phyloP scores from a whole-genome alignment of 106 monocot genomes.

The Platanthera guangdongensis region DNA sequence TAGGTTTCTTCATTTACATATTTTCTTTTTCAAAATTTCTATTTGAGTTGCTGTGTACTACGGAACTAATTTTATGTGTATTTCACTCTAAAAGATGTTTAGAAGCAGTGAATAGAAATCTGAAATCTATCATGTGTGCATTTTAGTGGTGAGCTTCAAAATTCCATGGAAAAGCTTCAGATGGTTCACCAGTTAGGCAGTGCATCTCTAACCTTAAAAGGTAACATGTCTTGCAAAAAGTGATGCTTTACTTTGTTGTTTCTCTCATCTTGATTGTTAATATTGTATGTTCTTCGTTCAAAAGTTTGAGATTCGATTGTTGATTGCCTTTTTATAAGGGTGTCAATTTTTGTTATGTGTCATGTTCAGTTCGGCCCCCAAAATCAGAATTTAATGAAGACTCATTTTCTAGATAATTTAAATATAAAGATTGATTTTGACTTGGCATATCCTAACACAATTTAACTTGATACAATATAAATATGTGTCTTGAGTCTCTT shows the following conservation, averaged over 20 bases:
- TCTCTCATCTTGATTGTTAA: background rate
- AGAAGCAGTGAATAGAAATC: background rate
- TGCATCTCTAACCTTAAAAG: conserved; percentile 40
- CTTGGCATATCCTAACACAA: background rate
- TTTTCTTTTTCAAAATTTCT: background rate
- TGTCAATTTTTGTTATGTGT: background rate
- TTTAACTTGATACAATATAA: background rate
- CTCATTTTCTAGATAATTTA: background rate
- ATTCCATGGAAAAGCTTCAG: conserved; percentile 77
- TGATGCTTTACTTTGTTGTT: background rate
- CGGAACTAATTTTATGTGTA: background rate
- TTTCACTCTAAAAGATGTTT: background rate
- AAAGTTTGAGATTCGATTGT: background rate
- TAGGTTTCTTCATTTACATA: background rate
- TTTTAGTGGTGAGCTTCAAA: conserved; percentile 54
- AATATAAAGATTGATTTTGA: background rate
- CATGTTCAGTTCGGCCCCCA: background rate
- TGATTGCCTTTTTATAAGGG: too few relatives aligned
- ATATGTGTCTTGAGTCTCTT: background rate
- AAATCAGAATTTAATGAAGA: background rate
- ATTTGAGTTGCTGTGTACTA: background rate
- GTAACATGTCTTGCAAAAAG: conserved; percentile 18
- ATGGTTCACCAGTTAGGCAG: conserved; percentile 27
- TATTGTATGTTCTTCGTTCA: background rate
- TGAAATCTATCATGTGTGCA: background rate